Conservation (phyloP, 2,329 filamentous ascomycete genomes). For the Sporothrix pseudoabietina region DNA sequence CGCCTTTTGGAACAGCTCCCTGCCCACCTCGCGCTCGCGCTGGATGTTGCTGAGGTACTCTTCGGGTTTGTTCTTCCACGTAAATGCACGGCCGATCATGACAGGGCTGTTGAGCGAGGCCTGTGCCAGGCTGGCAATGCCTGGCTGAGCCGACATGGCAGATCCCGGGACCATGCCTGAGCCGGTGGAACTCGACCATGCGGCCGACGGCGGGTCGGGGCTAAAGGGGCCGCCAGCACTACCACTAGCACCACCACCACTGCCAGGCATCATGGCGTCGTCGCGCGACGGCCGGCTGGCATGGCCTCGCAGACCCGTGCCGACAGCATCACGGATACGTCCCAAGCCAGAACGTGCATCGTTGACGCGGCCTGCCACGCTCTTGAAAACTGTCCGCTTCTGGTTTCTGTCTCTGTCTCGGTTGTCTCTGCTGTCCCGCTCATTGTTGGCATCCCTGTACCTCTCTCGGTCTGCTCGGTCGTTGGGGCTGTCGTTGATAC, state of each 20-base stretch:
- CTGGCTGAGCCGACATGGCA: slow-evolving; percentile 34
- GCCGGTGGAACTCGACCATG: slow-evolving; percentile 35
- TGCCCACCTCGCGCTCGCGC: slow-evolving; percentile 37
- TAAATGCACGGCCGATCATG: slow-evolving; percentile 56
- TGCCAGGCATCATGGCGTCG: slow-evolving; percentile 43
- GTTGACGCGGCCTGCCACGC: slow-evolving; percentile 74
- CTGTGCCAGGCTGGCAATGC: slow-evolving; percentile 44
- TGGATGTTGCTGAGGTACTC: slow-evolving; percentile 55
- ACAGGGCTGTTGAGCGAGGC: slow-evolving; percentile 47
- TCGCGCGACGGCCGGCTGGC: slow-evolving; percentile 59
- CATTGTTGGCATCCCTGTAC: background rate
- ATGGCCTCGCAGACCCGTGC: slow-evolving; percentile 59
- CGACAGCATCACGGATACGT: slow-evolving; percentile 83
- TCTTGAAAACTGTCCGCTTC: slow-evolving; percentile 72
- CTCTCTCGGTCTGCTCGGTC: slow-evolving; percentile 41
- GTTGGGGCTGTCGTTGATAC: slow-evolving; percentile 50
- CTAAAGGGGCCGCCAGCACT: slow-evolving; percentile 37
- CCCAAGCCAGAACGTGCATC: slow-evolving; percentile 82
- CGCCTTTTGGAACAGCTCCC: background rate
- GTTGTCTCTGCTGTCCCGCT: slow-evolving; percentile 11
- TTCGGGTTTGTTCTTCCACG: slow-evolving; percentile 65
- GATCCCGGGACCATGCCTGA: slow-evolving; percentile 33
- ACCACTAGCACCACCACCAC: slow-evolving; percentile 25
- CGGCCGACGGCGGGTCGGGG: slow-evolving; percentile 36
- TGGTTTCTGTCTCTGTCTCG: slow-evolving; percentile 45